Percentiles rank a stretch among this genome's conserved stretches.
Conservation (phyloP, 495 filamentous ascomycete species). For the Penicillium lividum region DNA sequence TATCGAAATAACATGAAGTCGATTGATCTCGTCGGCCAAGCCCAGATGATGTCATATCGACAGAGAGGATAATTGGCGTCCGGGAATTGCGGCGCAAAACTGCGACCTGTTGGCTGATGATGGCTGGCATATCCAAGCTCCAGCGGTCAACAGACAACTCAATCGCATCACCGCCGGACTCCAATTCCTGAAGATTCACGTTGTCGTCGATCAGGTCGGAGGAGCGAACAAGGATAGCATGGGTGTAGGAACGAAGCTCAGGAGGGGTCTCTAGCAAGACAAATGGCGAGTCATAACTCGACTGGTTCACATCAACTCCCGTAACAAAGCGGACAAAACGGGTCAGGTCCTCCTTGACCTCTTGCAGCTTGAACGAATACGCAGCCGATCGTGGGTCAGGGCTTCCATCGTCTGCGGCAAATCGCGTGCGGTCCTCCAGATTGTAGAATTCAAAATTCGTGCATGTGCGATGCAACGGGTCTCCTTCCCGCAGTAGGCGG, state of each 20-base stretch:
- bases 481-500: constrained; percentile 50
- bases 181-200: constrained; percentile 61
- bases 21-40: constrained; percentile 24
- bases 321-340: constrained; percentile 68
- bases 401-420: constrained; percentile 32
- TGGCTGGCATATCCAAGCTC: constrained; percentile 46
- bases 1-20: constrained; percentile 42
- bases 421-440: constrained; percentile 50
- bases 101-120: constrained; percentile 46
- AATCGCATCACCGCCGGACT: constrained; percentile 70
- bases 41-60: constrained; percentile 54
- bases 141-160: constrained; percentile 71
- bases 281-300: constrained; percentile 69
- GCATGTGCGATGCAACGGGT: constrained; percentile 61
- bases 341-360: constrained; percentile 73
- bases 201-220: constrained; percentile 57
- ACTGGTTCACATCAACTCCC: constrained; percentile 52
- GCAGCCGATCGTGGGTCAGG: constrained; percentile 49
- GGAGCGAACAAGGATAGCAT: constrained; percentile 63
- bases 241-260: constrained; percentile 65
- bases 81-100: constrained; percentile 57
- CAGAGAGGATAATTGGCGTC: constrained; percentile 68
- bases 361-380: constrained; percentile 68
- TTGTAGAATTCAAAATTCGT: constrained; percentile 85
- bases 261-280: constrained; percentile 68